phyloP scores from a whole-genome alignment of 2,329 filamentous ascomycete genomes.

The Pestalotiopsis sp. region DNA sequence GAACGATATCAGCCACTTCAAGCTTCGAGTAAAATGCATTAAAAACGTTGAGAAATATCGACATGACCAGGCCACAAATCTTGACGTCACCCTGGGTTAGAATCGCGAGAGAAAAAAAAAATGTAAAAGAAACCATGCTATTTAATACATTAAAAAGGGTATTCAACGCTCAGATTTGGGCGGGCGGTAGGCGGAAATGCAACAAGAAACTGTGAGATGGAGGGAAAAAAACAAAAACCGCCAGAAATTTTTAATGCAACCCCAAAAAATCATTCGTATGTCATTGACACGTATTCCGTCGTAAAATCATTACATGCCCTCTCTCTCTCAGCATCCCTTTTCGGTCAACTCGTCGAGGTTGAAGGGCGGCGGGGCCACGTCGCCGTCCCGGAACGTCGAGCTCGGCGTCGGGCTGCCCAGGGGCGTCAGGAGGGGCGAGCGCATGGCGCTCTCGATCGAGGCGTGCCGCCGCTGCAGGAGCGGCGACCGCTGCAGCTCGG shows the following conservation, averaged over 20 bases:
- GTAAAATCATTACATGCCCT: not conserved
- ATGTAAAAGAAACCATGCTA: not conserved
- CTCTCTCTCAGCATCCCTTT: not conserved
- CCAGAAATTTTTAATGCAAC: not conserved
- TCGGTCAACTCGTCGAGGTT: not conserved
- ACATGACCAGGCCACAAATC: not conserved
- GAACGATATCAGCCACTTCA: too few relatives aligned
- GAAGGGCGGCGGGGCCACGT: slow-evolving; percentile 1
- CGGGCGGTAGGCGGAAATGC: too few relatives aligned
- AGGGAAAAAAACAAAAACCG: too few relatives aligned
- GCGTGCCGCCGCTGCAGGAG: slow-evolving; percentile 63
- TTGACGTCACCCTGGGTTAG: not conserved
- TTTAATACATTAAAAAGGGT: slow-evolving; percentile 5
- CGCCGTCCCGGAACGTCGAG: not conserved
- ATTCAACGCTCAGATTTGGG: not conserved
- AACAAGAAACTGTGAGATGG: too few relatives aligned
- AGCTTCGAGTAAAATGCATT: too few relatives aligned
- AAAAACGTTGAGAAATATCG: not conserved
- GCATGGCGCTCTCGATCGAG: slow-evolving; percentile 63
- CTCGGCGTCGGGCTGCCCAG: slow-evolving; percentile 11
- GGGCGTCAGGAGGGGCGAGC: slow-evolving; percentile 36
- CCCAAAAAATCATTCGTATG: not conserved
- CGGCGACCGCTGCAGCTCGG: slow-evolving; percentile 64
- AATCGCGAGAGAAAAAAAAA: not conserved
- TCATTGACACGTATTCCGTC: not conserved